phyloP scores from a whole-genome alignment of 306 rosid species.

The Fragaria nilgerrensis region DNA sequence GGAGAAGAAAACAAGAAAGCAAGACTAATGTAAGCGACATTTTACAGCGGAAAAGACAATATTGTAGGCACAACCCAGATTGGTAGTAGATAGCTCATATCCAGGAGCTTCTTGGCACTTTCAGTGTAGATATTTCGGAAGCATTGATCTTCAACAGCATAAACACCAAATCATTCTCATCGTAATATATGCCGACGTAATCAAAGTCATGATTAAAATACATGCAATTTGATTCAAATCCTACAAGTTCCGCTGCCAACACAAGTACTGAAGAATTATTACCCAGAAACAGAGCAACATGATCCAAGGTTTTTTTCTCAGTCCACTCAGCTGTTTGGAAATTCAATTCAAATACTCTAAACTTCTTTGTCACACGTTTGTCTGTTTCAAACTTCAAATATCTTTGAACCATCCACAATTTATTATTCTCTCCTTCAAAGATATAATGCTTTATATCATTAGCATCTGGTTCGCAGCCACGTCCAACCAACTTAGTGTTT shows the following conservation, averaged over 20 bases:
- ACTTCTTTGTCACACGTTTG: neutral
- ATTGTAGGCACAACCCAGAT: neutral
- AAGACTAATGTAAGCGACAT: too few relatives aligned
- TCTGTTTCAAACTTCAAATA: too few relatives aligned
- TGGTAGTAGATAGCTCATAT: neutral
- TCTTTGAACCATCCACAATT: neutral
- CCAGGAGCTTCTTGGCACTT: neutral
- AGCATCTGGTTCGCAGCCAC: too few relatives aligned
- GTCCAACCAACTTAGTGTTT: too few relatives aligned
- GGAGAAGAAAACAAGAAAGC: too few relatives aligned
- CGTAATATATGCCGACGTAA: too few relatives aligned
- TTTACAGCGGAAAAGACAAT: too few relatives aligned
- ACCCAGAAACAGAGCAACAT: neutral
- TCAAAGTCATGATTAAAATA: neutral
- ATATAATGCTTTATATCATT: neutral
- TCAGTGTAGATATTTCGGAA: neutral
- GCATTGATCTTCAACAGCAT: neutral
- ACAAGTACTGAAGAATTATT: neutral
- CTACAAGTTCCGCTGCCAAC: too few relatives aligned
- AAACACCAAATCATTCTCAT: neutral
- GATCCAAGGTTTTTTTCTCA: neutral
- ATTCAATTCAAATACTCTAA: neutral
- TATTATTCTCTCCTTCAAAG: neutral
- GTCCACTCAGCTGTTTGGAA: neutral
- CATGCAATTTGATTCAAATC: neutral